Evolutionary conservation across 441 rosid genomes (phyloP), one percentile per base, ranked within the genome.

Genomic region (Syzygium syzygioides): DNA sequence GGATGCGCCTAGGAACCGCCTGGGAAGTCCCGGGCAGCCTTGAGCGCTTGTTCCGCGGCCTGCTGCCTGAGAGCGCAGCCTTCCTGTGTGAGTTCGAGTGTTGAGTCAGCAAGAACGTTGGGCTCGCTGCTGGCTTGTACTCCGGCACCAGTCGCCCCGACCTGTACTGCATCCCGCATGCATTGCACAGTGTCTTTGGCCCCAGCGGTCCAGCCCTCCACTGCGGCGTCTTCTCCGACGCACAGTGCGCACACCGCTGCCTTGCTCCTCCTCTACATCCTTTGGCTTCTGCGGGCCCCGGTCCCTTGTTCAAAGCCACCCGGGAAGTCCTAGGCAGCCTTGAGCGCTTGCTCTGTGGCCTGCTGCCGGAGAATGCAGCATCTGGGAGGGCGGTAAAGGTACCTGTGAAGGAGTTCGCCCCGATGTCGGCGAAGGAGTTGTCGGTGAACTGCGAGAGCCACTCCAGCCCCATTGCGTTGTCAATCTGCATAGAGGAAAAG

Each of bases 131-230:
- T 4, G 95, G 95, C 88, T 94, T 91, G 89, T 94, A 95, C 86
- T 95, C 95, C 53, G 95, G 95, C 55, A 95, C 95, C 26, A 94
- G 95, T 32, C 95, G 91, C 54, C 96, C 93, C 60, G 94, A 95
- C 90, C 94, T 94, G 91, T 91, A 93, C 88, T 94, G 94, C 55
- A 95, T 94, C 19, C 95, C 94, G 52, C 95, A 91, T 0, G 95
- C 95, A 60, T 95, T 95, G 71, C 95, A 94, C 0, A 94, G 85
- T 4, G 95, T 94, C 90, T 93, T 94, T 2, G 95, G 94, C 7
- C 95, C 96, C 7, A 93, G 71, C 7, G 96, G 96, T 41, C 96
- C 96, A 2, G 95, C 91, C 84, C 96, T 89, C 96, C 95, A 91
- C 71, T 94, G 96, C 9, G 96, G 96, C 28, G 95, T 95, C 89